Base-by-base conservation (phyloP, 495 filamentous ascomycete genomes). In the Aspergillus asperescens region DNA sequence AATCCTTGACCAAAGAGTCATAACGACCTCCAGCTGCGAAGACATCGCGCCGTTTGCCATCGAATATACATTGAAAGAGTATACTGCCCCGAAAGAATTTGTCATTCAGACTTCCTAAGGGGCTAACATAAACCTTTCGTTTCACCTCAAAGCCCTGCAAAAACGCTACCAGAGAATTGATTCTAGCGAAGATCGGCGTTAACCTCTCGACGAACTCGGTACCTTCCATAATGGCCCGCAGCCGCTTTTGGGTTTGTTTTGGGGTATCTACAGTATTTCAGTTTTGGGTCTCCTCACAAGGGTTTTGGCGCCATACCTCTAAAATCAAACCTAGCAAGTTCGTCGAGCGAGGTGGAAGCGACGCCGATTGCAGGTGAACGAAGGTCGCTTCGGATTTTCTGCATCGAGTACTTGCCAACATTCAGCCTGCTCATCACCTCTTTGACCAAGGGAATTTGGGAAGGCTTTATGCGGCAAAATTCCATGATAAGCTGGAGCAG, bases 1-100 rank as follows among this genome's bases (percentile, higher is more conserved):
- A 74, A 27, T 76, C 69, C 45, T 73, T 69, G 29, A 98, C 92
- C 37, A 98, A 71, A 18, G 79, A 78, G 63, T 98, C 93, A 65
- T 97, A 98, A 23, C 93, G 84, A 23, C 93, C 93, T 42, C 93
- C 93, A 28, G 91, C 93, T 1, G 92, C 93, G 58, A 98, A 89
- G 8, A 97, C 87, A 57, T 93, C 86, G 24, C 78, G 74, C 56
- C 82, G 82, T 66, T 92, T 95, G 49, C 77, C 85, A 67, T 97
- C 94, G 58, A 89, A 90, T 1, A 96, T 67, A 56, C 91, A 97
- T 56, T 94, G 85, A 63, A 98, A 98, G 22, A 97, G 71, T 18
- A 97, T 75, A 29, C 91, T 90, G 7, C 88, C 89, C 31, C 80
- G 75, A 69, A 93, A 98, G 67, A 97, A 96, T 40, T 87, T 87